Evolutionary conservation across 139 green algal species (phyloP).

Genomic region (Coccomyxa sp.): DNA sequence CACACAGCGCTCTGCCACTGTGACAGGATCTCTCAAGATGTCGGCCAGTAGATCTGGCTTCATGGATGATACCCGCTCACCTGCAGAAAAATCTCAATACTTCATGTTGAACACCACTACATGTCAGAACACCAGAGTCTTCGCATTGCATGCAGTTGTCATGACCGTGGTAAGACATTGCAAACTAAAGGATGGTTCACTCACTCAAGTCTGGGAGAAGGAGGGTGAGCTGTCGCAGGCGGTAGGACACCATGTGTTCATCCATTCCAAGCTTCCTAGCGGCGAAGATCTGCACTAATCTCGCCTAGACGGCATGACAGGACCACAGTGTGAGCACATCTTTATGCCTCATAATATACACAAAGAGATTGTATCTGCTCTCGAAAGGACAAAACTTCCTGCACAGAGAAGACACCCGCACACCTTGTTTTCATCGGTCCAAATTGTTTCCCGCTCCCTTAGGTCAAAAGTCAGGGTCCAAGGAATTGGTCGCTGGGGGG

Average conservation of each 20-base stretch:
- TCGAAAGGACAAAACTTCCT: too few relatives aligned
- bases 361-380: too few relatives aligned
- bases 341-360: too few relatives aligned
- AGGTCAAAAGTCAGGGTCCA: conserved; percentile 31
- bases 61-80: conserved; percentile 16
- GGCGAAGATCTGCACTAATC: conserved; percentile 28
- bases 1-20: conserved; percentile 14
- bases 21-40: conserved; percentile 19
- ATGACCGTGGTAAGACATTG: too few relatives aligned
- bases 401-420: not conserved
- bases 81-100: not conserved
- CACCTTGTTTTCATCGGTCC: conserved; percentile 31
- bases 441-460: conserved; percentile 29
- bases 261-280: conserved; percentile 14
- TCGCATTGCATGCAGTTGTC: too few relatives aligned
- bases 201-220: conserved; percentile 10
- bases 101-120: not conserved
- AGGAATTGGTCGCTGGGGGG: not conserved
- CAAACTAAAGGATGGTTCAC: not conserved
- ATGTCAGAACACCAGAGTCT: not conserved
- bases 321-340: not conserved
- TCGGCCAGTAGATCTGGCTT: conserved; percentile 23
- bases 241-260: conserved; percentile 8
- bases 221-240: conserved; percentile 13
- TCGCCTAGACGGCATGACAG: conserved; percentile 10